Conservation (phyloP, 371 early-diverging fungal genomes). For the Blastocladiella emersonii region DNA sequence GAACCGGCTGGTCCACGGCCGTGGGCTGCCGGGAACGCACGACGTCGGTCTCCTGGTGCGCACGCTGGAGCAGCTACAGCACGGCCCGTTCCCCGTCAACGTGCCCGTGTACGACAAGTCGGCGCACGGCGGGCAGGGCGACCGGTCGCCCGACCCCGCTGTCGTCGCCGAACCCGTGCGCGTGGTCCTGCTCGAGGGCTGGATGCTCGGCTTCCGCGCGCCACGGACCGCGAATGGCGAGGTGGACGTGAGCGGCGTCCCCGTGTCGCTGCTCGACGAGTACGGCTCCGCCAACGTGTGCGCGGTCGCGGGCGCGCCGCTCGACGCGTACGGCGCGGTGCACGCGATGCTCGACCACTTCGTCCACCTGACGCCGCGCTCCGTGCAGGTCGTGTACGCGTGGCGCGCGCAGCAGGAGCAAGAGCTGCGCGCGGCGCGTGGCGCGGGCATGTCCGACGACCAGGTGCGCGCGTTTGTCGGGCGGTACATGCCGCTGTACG, state of each 20-base stretch:
- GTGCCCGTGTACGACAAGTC: constrained; percentile 77
- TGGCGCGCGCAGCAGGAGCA: constrained; percentile 85
- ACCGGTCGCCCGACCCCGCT: constrained; percentile 36
- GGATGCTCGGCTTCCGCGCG: constrained; percentile 67
- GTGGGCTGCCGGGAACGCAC: constrained; percentile 85
- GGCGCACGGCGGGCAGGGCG: constrained; percentile 58
- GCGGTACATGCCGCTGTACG: constrained; percentile 81
- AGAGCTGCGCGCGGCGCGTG: constrained; percentile 28
- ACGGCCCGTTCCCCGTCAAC: constrained; percentile 13
- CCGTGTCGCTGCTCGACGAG: background rate
- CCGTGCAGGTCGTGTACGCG: constrained; percentile 41
- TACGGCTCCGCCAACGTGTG: background rate
- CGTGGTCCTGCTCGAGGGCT: constrained; percentile 83
- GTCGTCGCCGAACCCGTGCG: constrained; percentile 45
- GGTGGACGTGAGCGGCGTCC: background rate
- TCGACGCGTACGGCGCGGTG: constrained; percentile 37
- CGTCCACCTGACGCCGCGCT: constrained; percentile 47
- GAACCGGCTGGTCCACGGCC: constrained; percentile 54
- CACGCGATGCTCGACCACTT: constrained; percentile 59
- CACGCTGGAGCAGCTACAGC: constrained; percentile 34
- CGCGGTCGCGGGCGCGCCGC: constrained; percentile 4
- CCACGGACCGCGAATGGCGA: background rate
- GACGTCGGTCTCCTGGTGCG: constrained; percentile 46
- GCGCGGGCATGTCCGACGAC: constrained; percentile 42
- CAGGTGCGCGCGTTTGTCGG: constrained; percentile 70